Base-by-base conservation (phyloP, 2,329 filamentous ascomycete species). In the Metarhizium sp. region DNA sequence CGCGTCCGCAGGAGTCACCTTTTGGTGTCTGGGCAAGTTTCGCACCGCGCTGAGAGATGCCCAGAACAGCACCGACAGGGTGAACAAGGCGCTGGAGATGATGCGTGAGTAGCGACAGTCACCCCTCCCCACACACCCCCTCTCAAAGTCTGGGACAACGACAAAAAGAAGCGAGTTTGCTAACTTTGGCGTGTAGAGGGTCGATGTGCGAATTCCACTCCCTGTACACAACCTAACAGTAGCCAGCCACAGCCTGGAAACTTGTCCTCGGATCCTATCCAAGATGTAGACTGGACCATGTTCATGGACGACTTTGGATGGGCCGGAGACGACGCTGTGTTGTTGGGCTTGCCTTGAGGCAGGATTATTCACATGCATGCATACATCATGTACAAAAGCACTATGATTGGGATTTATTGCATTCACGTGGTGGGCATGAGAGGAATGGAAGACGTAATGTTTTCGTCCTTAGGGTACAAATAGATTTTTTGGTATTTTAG, bases 271-370 rank as follows among this genome's bases (percentile, higher is more conserved):
- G 73, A 75, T 51, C 64, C 66, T 3, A 67, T 77, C 34, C 72
- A 75, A 52, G 71, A 75, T 48, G 69, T 78, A 45, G 76, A 79
- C 62, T 78, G 76, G 76, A 71, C 73, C 57, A 72, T 75, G 55
- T 72, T 78, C 36, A 73, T 78, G 69, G 74, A 77, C 55, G 76
- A 78, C 49, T 77, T 78, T 61, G 75, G 75, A 57, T 77, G 75
- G 75, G 64, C 61, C 2, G 63, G 63, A 14, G 62, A 67, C 7
- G 66, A 67, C 1, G 58, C 64, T 4, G 60, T 70, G 0, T 63
- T 71, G 18, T 56, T 69, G 25, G 66, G 66, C 13, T 59, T 67
- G 16, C 59, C 64, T 32, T 66, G 60, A 60, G 18, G 6, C n/a
- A 2, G 2, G 4, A 20, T 18, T 45, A 20, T 20, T 45, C 2